Evolutionary conservation across 164 flowering plant genomes (phyloP), one percentile per base, ranked within the genome.

Genomic region (Kalanchoe fedtschenkoi): DNA sequence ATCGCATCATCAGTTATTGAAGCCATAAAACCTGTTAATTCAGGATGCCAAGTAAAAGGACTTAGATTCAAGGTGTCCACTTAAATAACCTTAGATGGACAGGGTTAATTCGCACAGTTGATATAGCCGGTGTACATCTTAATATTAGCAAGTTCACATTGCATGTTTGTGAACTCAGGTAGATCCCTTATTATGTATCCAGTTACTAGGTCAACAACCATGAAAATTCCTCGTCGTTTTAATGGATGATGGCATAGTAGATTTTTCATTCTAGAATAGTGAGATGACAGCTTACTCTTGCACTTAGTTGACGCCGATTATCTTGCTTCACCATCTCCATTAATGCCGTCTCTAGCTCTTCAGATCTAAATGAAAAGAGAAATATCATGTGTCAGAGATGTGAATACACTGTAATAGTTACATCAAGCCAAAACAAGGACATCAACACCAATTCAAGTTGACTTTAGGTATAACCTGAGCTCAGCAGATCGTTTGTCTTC

Each of bases 261-360:
- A 47, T 47, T 4, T 5, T 47, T 47, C 29, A 24, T 47, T 13
- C 29, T 47, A n/a, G 4, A n/a, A 34, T 26, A 37, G 57, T 13
- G 67, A 22, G 37, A 29, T 38, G 41, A 51, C 24, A 13, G 30
- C n/a, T 51, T 76, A 85, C 91, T 82, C 63, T 80, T 28, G 91
- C 88, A 74, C 82, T 77, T 71, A 85, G 66, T 67, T 85, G 73
- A 24, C 82, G 81, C 38, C 88, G 77, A 58, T 85, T 85, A 63
- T 85, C 91, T 68, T 81, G 88, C 73, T 81, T 83, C 60, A 85
- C 91, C 88, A 85, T 85, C 77, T 85, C 91, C 85, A 85, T 80
- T 58, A 85, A 60, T 21, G 91, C 91, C 42, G 85, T 77, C 77
- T 85, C 91, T 61, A 85, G 70, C 70, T 85, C 91, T 67, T 85